Evolutionary conservation across 177 flowering plant genomes (phyloP), one percentile per base, ranked within the genome.

Genomic region (Vitis hybrid): DNA sequence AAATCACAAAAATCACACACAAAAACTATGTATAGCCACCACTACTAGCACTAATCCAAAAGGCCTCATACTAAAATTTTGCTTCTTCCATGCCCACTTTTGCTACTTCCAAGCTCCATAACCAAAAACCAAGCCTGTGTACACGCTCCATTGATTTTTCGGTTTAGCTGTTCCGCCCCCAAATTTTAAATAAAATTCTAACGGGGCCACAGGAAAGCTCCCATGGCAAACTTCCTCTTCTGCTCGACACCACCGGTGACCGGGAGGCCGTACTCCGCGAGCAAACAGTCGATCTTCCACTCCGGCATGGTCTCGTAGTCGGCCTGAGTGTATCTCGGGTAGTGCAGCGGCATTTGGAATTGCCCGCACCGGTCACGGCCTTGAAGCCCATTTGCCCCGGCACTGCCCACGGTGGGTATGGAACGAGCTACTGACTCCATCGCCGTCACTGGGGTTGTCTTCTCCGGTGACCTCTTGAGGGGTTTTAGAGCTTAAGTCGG

Each of bases 181-280:
- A 0, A 28, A 28, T 28, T 28, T 28, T 28, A 28, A 28, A 28
- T 28, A 28, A 28, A 62, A 4, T 15, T 17, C 17, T 65, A 65
- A 38, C 62, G 20, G 33, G 73, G 66, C 89, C 91, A 88, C 3
- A 86, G 74, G 69, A 88, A 88, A 44, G 91, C 83, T n/a, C 91
- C 91, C 69, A 85, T 84, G 78, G 86, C 89, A 50, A 88, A 84
- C 70, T 79, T 83, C 71, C 89, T 79, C 81, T 86, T 88, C 19
- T 86, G 82, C 1, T 72, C 66, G 20, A 81, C 73, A 63, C 82
- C 81, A 7, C 88, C 89, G 11, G 56, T 15, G 51, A 76, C 52
- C 1, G 83, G 85, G 0, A 88, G 78, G 1, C 88, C 88, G 59
- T 83, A 85, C 28, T 82, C 62, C 1, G 60, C 24, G 4, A 85